Evolutionary conservation across 768 basidiomycete species (phyloP), one percentile per base, ranked within the genome.

Genomic region (Boletus barrowsii): DNA sequence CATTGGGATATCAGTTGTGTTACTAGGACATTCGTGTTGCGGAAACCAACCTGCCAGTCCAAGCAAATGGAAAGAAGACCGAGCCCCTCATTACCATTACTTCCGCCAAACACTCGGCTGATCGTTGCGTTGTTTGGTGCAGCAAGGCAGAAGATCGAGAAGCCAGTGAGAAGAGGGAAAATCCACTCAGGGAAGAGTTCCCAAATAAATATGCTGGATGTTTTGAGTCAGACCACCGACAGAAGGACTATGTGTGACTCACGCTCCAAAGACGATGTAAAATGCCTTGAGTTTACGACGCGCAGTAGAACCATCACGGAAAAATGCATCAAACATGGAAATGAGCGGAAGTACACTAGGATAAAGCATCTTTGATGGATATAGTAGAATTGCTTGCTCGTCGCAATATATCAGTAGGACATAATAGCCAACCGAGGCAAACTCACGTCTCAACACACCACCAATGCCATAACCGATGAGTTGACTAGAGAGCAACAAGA

Each of bases 141-240:
- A 14, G 33, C 33, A 6, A 35, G 33, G 57, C 86, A 88, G 62
- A 86, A 73, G 20, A 85, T 76, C 15, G 80, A 82, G 35, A 86
- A 71, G 20, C 84, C 84, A 3, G 83, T 83, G 32, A 86, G 60
- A 22, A 87, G 72, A 0, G 86, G 86, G 58, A 87, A 87, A 20
- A 70, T 64, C 63, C 66, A 70, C 39, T 66, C 55, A 11, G 67
- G 67, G 40, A 69, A 54, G 37, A 68, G 41, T 51, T 62, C 60
- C 58, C 66, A 68, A 36, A 65, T 44, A 52, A 71, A 67, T 40
- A 73, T 80, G 1, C 70, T 73, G 35, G 10, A 76, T 1, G 6
- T 11, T 43, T 10, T 17, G 17, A 18, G 18, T 44, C 36, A 32
- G 47, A 13, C 5, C 35, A 37, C 30, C 13, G 10, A 35, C 24